These are phyloP conservation scores for Dendrobium huoshanense DNA, from an alignment of 106 monocot species.

Conservation along the genomic window DNA sequence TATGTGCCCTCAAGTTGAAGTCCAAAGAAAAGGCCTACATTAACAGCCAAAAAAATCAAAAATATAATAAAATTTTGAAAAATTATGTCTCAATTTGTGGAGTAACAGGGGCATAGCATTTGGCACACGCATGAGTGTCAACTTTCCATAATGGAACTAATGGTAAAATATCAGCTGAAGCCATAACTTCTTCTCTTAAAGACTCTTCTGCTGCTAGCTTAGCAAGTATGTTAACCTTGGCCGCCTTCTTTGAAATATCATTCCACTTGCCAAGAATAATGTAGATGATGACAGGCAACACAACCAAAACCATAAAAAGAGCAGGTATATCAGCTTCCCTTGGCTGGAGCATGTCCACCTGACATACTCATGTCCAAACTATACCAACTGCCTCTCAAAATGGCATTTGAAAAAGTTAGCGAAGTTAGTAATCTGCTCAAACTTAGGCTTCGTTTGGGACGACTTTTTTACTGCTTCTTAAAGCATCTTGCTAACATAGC, in stretches of 20 bases:
- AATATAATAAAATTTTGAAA: not conserved
- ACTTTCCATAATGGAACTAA: conserved; percentile 18
- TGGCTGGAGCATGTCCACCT: conserved; percentile 92
- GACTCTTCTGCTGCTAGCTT: conserved; percentile 72
- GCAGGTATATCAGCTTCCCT: conserved; percentile 92
- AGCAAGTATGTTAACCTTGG: conserved; percentile 56
- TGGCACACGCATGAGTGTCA: conserved; percentile 58
- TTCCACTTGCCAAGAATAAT: conserved; percentile 86
- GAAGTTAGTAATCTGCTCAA: not conserved
- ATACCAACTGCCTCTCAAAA: conserved; percentile 10
- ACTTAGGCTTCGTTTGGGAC: not conserved
- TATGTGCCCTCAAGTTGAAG: conserved; percentile 86
- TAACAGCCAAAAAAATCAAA: too few relatives aligned
- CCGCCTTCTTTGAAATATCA: conserved; percentile 63
- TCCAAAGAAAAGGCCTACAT: conserved; percentile 91
- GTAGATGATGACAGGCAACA: conserved; percentile 85
- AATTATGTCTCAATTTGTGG: too few relatives aligned
- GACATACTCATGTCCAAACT: conserved; percentile 15
- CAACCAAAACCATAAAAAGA: conserved; percentile 68
- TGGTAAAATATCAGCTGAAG: conserved; percentile 36
- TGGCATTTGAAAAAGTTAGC: not conserved
- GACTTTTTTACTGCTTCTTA: too few relatives aligned
- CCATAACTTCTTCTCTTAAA: conserved; percentile 33
- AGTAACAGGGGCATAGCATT: conserved; percentile 58
- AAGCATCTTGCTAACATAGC: too few relatives aligned